Percentiles rank a stretch among this genome's conserved stretches.
These are phyloP conservation scores for Mortierella sp. DNA, from an alignment of 371 early-diverging fungal species.

Conservation along the genomic window DNA sequence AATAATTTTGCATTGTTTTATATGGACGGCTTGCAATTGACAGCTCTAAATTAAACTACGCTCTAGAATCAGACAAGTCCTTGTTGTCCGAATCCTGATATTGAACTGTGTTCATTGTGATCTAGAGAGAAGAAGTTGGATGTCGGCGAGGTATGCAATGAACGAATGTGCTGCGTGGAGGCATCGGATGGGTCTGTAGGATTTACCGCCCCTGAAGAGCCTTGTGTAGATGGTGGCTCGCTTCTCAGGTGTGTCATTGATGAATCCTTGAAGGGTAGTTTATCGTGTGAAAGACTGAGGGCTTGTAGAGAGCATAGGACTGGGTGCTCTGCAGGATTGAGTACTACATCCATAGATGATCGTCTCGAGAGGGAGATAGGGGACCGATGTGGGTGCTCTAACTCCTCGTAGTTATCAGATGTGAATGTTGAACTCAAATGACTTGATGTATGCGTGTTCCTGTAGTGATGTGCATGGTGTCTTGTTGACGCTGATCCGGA, in stretches of 20 bases:
- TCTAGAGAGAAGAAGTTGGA: slow-evolving; percentile 48
- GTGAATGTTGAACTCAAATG: slow-evolving; percentile 39
- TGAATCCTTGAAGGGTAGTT: slow-evolving; percentile 21
- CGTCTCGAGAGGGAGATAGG: slow-evolving; percentile 26
- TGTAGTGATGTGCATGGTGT: slow-evolving; percentile 17
- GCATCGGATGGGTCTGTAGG: neutral
- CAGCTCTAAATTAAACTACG: neutral
- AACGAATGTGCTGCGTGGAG: neutral
- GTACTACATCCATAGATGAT: slow-evolving; percentile 18
- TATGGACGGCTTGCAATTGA: neutral
- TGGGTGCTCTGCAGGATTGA: slow-evolving; percentile 42
- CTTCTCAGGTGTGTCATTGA: neutral
- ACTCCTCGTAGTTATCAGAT: slow-evolving; percentile 8
- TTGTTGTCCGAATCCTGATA: slow-evolving; percentile 38
- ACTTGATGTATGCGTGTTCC: slow-evolving; percentile 36
- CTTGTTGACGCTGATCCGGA: slow-evolving; percentile 11
- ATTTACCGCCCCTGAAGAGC: neutral
- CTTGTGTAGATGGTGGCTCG: neutral
- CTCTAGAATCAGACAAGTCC: slow-evolving; percentile 27
- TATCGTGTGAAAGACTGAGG: slow-evolving; percentile 41
- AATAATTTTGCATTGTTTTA: neutral
- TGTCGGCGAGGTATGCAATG: neutral
- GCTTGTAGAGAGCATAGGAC: slow-evolving; percentile 51
- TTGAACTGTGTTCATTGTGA: slow-evolving; percentile 30
- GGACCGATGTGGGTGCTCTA: slow-evolving; percentile 4